A percentile compares a stretch with the other conserved stretches of the same genome.
Conservation (phyloP, 2,329 filamentous ascomycete species). For the Aspergillus sp. region DNA sequence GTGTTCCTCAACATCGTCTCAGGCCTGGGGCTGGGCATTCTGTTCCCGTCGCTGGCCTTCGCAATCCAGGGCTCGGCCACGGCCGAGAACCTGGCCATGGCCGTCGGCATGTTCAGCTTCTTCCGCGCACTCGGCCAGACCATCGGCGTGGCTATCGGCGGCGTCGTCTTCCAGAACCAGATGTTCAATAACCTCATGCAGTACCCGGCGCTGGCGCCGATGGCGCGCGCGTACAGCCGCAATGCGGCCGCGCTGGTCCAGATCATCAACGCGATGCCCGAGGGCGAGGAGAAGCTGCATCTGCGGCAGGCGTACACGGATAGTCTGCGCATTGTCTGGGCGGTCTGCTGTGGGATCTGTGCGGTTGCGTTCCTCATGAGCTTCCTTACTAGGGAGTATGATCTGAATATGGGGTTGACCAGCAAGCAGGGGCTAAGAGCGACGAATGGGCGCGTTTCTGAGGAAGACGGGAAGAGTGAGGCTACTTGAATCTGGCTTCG, state of each 20-base stretch:
- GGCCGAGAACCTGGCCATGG: slow-evolving; percentile 48
- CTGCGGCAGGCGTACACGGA: slow-evolving; percentile 47
- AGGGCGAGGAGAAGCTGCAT: slow-evolving; percentile 29
- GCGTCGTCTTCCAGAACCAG: slow-evolving; percentile 59
- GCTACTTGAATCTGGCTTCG: no score
- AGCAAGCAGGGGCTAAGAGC: slow-evolving; percentile 13
- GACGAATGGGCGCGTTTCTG: not conserved
- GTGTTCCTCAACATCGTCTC: slow-evolving; percentile 49
- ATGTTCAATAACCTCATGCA: slow-evolving; percentile 41
- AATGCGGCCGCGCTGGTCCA: slow-evolving; percentile 52
- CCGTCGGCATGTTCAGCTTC: slow-evolving; percentile 55
- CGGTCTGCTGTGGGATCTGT: slow-evolving; percentile 46
- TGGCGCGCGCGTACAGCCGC: slow-evolving; percentile 43
- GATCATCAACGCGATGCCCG: slow-evolving; percentile 47
- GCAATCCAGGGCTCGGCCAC: slow-evolving; percentile 52
- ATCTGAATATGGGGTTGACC: slow-evolving; percentile 32
- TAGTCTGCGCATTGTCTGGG: slow-evolving; percentile 47
- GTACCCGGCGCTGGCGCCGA: slow-evolving; percentile 40
- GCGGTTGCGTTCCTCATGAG: slow-evolving; percentile 44
- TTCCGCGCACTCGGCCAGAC: slow-evolving; percentile 54
- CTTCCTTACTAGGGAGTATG: slow-evolving; percentile 43
- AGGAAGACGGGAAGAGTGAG: no score
- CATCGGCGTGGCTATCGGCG: slow-evolving; percentile 54
- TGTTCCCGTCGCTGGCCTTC: slow-evolving; percentile 53
- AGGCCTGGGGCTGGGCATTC: slow-evolving; percentile 52